Conservation (phyloP, 2,329 filamentous ascomycete genomes). For the Phialocephala sp. region DNA sequence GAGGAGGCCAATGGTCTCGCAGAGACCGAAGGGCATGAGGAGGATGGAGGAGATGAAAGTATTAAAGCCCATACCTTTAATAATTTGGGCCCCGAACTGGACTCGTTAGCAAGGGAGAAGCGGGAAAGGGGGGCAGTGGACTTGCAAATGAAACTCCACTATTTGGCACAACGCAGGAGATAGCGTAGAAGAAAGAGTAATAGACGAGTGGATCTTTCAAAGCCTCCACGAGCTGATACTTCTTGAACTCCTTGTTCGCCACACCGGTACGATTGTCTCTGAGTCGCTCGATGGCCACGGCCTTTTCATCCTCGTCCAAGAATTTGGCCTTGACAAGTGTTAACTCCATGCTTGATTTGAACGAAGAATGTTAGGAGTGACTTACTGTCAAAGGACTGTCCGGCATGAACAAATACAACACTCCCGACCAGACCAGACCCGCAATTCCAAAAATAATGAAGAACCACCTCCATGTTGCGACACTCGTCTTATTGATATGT, state of each 20-base stretch:
- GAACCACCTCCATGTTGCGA: slow-evolving; percentile 11
- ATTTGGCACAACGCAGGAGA: neutral
- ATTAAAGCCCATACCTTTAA: slow-evolving; percentile 7
- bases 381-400: neutral
- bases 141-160: slow-evolving; percentile 6
- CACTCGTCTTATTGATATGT: slow-evolving; percentile 11
- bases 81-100: slow-evolving; percentile 6
- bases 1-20: neutral
- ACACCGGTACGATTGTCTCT: slow-evolving; percentile 13
- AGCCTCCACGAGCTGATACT: slow-evolving; percentile 14
- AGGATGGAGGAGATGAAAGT: slow-evolving; percentile 9
- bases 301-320: slow-evolving; percentile 9
- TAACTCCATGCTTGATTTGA: neutral
- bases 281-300: slow-evolving; percentile 11
- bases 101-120: neutral
- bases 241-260: slow-evolving; percentile 10
- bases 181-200: slow-evolving; percentile 5
- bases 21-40: slow-evolving; percentile 6
- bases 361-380: neutral
- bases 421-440: neutral
- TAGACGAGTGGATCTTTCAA: slow-evolving; percentile 11
- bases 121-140: neutral
- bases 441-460: slow-evolving; percentile 11
- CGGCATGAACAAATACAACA: slow-evolving; percentile 4
- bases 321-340: slow-evolving; percentile 7